Conservation (phyloP, 2,329 filamentous ascomycete genomes). For the Ophiostoma fasciatum region DNA sequence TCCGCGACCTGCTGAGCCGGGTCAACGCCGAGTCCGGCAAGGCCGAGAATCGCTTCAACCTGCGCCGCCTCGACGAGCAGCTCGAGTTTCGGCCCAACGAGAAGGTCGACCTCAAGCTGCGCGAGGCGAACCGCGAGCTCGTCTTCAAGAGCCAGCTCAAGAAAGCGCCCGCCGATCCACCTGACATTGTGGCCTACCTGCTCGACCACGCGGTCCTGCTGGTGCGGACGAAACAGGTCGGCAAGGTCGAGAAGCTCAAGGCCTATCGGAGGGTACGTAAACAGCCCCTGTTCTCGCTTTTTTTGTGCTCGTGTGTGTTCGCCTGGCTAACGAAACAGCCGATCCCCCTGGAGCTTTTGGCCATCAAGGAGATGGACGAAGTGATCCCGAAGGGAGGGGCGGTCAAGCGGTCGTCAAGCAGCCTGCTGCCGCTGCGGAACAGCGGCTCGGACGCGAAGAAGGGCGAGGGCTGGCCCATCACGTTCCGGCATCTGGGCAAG, state of each 20-base stretch:
- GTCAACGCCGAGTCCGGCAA: conserved; percentile 95
- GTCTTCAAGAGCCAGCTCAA: conserved; percentile 91
- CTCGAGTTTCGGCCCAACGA: conserved; percentile 84
- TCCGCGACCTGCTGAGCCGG: conserved; percentile 71
- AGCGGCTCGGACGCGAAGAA: conserved; percentile 40
- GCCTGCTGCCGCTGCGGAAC: conserved; percentile 45
- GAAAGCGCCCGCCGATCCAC: conserved; percentile 75
- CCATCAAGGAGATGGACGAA: conserved; percentile 95
- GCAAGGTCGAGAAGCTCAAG: conserved; percentile 87
- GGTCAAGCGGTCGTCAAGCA: conserved; percentile 72
- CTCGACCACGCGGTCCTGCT: conserved; percentile 93
- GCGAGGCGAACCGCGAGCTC: conserved; percentile 82
- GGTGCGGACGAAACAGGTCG: conserved; percentile 78
- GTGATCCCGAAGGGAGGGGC: conserved; percentile 69
- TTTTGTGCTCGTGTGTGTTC: background rate
- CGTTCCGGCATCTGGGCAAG: conserved; percentile 89
- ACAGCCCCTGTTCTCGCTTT: background rate
- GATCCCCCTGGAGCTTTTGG: conserved; percentile 82
- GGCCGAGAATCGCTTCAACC: conserved; percentile 93
- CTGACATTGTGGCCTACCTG: conserved; percentile 85
- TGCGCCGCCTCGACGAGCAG: conserved; percentile 81
- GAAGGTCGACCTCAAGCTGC: conserved; percentile 84
- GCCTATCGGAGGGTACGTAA: conserved; percentile 63
- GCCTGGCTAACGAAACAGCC: conserved; percentile 47
- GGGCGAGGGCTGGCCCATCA: conserved; percentile 77